These are phyloP conservation scores for Candida tunisiensis DNA, from an alignment of 1,139 yeast genomes.

Conservation along the genomic window DNA sequence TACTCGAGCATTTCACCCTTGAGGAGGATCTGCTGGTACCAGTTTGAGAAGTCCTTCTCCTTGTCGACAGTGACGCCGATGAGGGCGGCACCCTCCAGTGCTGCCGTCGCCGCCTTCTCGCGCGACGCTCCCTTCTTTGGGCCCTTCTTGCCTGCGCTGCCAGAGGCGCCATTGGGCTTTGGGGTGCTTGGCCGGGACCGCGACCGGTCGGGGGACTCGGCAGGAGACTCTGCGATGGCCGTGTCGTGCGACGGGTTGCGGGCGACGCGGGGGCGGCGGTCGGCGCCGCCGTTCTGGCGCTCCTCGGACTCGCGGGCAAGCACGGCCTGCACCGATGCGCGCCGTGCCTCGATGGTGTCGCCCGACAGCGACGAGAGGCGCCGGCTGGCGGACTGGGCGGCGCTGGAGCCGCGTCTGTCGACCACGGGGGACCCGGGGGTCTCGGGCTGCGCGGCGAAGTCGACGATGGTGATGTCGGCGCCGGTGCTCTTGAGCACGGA, in stretches of 20 bases:
- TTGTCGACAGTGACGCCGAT: conserved; percentile 95
- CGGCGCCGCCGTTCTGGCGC: no score
- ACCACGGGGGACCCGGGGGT: conserved; percentile 18
- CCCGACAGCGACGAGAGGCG: no score
- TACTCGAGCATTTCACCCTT: conserved; percentile 98
- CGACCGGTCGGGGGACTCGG: no score
- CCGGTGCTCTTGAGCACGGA: conserved; percentile 41
- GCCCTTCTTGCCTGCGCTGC: conserved; percentile 3
- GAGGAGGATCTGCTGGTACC: conserved; percentile 93
- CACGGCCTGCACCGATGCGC: no score
- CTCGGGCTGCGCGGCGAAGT: conserved; percentile 36
- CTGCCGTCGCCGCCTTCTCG: conserved; percentile 25
- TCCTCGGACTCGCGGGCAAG: no score
- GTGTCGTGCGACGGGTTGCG: no score
- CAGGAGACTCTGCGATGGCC: no score
- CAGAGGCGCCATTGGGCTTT: not conserved
- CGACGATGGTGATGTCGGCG: conserved; percentile 37
- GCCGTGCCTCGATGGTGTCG: no score
- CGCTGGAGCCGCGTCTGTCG: not conserved
- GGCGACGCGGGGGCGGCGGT: no score
- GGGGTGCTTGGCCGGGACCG: conserved; percentile 1
- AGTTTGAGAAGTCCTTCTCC: conserved; percentile 78
- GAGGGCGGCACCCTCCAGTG: conserved; percentile 75
- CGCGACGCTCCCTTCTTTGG: conserved; percentile 7
- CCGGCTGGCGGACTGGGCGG: conserved; percentile 4